A percentile compares a stretch with the other conserved stretches of the same genome.
These are phyloP conservation scores for Spongospora subterranea DNA, from an alignment of 208 protist species.

Conservation along the genomic window DNA sequence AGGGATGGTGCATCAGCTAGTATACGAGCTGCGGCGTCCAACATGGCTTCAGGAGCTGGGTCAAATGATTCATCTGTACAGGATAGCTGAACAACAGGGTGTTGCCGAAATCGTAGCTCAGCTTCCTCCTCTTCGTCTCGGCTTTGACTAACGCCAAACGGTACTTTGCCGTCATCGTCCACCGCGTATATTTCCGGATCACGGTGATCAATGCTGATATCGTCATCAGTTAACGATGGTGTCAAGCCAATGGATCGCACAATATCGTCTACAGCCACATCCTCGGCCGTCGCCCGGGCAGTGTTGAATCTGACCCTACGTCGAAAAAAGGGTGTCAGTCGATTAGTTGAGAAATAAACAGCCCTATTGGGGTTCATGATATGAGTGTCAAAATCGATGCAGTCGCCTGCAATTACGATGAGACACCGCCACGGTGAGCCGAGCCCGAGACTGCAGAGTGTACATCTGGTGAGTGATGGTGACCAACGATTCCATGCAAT, in stretches of 20 bases:
- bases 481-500: too few relatives aligned
- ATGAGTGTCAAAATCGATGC: too few relatives aligned
- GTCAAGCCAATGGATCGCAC: neutral
- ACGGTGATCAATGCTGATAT: neutral
- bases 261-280: too few relatives aligned
- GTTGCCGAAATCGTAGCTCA: neutral
- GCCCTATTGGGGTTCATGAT: too few relatives aligned
- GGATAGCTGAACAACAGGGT: neutral
- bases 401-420: too few relatives aligned
- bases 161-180: neutral
- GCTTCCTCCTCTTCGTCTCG: neutral
- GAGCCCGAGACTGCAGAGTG: too few relatives aligned
- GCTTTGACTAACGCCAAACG: neutral
- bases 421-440: too few relatives aligned
- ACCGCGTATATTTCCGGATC: neutral
- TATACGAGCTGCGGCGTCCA: neutral
- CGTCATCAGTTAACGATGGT: neutral
- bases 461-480: too few relatives aligned
- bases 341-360: too few relatives aligned
- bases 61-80: neutral
- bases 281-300: too few relatives aligned
- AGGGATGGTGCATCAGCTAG: neutral
- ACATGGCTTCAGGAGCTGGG: neutral
- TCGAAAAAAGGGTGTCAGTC: too few relatives aligned
- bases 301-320: too few relatives aligned